Percentiles rank a stretch among this genome's conserved stretches.
These are phyloP conservation scores for Heritiera littoralis DNA, from an alignment of 345 rosid genomes.

Conservation along the genomic window DNA sequence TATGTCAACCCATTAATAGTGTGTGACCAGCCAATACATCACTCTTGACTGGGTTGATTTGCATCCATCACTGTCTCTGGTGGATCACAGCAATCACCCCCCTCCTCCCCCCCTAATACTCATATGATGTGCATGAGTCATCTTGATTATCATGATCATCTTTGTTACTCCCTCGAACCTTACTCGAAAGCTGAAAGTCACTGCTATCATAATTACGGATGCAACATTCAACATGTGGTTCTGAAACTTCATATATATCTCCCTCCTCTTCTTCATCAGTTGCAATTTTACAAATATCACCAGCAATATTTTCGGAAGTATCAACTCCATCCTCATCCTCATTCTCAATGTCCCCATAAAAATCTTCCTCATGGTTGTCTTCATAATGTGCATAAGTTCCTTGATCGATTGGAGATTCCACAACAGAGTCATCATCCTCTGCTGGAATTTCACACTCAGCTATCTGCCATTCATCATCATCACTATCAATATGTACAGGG, in stretches of 20 bases:
- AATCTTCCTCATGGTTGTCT: slow-evolving; percentile 25
- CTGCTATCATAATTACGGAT: slow-evolving; percentile 3
- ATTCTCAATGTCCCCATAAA: slow-evolving; percentile 31
- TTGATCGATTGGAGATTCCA: slow-evolving; percentile 39
- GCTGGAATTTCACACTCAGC: slow-evolving; percentile 29
- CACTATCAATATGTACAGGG: slow-evolving; percentile 47
- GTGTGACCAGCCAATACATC: not conserved
- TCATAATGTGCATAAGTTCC: slow-evolving; percentile 21
- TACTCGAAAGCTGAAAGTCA: slow-evolving; percentile 20
- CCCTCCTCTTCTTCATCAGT: slow-evolving; percentile 40
- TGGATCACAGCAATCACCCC: slow-evolving; percentile 18
- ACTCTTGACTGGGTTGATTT: slow-evolving; percentile 26
- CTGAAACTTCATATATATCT: slow-evolving; percentile 34
- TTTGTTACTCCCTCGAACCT: slow-evolving; percentile 9
- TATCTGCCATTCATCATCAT: slow-evolving; percentile 52
- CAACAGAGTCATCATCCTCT: slow-evolving; percentile 41
- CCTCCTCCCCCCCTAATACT: slow-evolving; percentile 27
- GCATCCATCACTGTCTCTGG: slow-evolving; percentile 14
- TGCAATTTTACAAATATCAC: slow-evolving; percentile 7
- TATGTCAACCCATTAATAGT: not conserved
- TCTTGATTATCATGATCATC: slow-evolving; percentile 32
- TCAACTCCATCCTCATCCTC: slow-evolving; percentile 28
- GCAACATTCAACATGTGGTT: slow-evolving; percentile 17
- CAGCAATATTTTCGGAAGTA: slow-evolving; percentile 22
- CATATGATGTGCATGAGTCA: slow-evolving; percentile 44